Evolutionary conservation across 164 flowering plant species (phyloP), one percentile per base, ranked within the genome.

Genomic region (Umbilicus rupestris): DNA sequence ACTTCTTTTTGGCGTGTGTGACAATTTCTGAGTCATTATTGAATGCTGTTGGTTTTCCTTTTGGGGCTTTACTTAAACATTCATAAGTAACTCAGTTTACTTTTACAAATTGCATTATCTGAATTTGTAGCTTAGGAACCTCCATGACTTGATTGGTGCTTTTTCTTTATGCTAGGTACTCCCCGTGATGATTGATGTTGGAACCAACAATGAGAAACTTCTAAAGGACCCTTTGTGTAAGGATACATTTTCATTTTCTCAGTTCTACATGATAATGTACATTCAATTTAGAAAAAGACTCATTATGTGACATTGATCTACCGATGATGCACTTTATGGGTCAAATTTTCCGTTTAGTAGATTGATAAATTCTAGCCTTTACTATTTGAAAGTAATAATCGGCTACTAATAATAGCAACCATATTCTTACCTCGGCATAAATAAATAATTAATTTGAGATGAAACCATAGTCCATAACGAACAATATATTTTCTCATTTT

Each of bases 141-240:
- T 55, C 28, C 19, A 55, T 26, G 33, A 26, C 33, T 26, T 55
- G 59, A 26, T 47, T 70, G 46, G 46, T 24, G 58, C 29, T 46
- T 22, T 65, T 58, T 19, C 24, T 39, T 28, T 66, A 16, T 33
- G 5, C 29, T 69, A 91, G 99, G 97, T 94, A 52, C 97, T 94
- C 68, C 99, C 99, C 68, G 92, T 91, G 59, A 89, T 89, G 96
- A 94, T 94, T 81, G 99, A 94, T 76, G 92, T 94, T 65, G 99
- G 98, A 78, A 94, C 98, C 57, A 91, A 91, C 80, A 94, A 91
- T 78, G 96, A 94, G 81, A 81, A 84, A 80, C 85, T 94, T 73
- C 86, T 94, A 28, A 79, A 82, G 63, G 88, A 91, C 66, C 96
- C 96, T 14, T 68, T 94, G 57, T 91, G 98, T 94, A 81, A 84